Evolutionary conservation across 1,139 yeast species (phyloP).

Genomic region (Lodderomyces oxycetoniae): DNA sequence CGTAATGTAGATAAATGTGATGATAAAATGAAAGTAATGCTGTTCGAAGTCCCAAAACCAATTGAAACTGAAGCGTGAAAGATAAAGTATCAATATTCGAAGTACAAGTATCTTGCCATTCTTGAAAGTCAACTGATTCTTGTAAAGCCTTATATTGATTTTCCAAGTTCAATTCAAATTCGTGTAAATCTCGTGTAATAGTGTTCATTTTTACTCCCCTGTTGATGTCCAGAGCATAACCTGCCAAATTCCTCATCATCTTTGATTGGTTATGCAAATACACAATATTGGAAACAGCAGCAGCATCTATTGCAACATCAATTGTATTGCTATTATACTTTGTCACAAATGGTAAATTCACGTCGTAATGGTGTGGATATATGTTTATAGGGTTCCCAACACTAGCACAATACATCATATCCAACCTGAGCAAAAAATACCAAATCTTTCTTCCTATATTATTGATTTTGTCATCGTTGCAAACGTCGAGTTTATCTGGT

Average conservation of each 20-base stretch:
- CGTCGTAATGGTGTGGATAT: slow-evolving; percentile 29
- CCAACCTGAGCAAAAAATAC: slow-evolving; percentile 36
- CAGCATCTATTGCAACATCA: slow-evolving; percentile 15
- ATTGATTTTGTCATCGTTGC: slow-evolving; percentile 24
- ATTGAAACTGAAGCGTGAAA: neutral
- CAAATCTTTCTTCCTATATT: slow-evolving; percentile 47
- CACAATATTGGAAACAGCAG: slow-evolving; percentile 10
- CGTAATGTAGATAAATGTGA: slow-evolving; percentile 31
- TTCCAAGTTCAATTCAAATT: slow-evolving; percentile 16
- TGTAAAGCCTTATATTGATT: slow-evolving; percentile 3
- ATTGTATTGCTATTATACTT: slow-evolving; percentile 10
- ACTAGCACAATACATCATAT: slow-evolving; percentile 29
- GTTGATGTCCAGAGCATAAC: slow-evolving; percentile 16
- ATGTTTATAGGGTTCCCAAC: slow-evolving; percentile 37
- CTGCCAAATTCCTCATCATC: slow-evolving; percentile 11
- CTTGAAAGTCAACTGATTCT: neutral
- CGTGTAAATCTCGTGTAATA: slow-evolving; percentile 15
- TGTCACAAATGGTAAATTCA: slow-evolving; percentile 28
- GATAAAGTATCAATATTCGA: neutral
- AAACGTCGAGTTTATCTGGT: slow-evolving; percentile 24
- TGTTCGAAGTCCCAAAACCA: slow-evolving; percentile 6
- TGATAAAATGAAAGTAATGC: slow-evolving; percentile 27
- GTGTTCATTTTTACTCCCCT: slow-evolving; percentile 16
- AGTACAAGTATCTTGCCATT: neutral
- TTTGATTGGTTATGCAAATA: slow-evolving; percentile 9